phyloP scores from a whole-genome alignment of 2,329 filamentous ascomycete species.

The Triangularia setosa region DNA sequence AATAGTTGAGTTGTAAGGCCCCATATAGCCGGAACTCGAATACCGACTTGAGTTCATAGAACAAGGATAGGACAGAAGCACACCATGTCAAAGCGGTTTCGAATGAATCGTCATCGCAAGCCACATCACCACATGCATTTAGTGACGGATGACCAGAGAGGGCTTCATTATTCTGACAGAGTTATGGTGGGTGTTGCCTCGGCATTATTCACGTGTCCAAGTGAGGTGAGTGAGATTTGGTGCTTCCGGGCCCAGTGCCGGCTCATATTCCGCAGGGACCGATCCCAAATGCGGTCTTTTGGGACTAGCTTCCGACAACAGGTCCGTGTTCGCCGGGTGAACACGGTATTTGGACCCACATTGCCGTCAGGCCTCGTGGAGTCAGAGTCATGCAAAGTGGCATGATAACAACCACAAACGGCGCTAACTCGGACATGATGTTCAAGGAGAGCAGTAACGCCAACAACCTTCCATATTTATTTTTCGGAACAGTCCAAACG shows the following conservation, averaged over 20 bases:
- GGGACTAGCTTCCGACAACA: slow-evolving; percentile 5
- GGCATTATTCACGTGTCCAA: not conserved
- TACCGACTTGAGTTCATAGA: not conserved
- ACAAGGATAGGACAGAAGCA: not conserved
- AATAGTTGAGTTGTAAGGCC: not conserved
- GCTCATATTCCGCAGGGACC: not conserved
- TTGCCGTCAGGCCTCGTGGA: not conserved
- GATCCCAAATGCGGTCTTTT: slow-evolving; percentile 5
- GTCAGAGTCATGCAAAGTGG: not conserved
- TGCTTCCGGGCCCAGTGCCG: not conserved
- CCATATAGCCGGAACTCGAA: not conserved
- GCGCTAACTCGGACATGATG: too few relatives aligned
- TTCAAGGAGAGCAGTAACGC: too few relatives aligned
- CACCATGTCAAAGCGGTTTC: not conserved
- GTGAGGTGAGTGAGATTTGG: not conserved
- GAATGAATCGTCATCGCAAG: not conserved
- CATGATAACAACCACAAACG: not conserved
- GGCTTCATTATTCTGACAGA: not conserved
- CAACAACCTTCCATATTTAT: too few relatives aligned
- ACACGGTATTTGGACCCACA: not conserved
- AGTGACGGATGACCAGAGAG: too few relatives aligned
- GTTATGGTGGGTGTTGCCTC: not conserved
- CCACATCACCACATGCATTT: not conserved
- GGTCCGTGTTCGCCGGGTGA: not conserved
- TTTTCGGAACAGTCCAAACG: too few relatives aligned